phyloP scores from a whole-genome alignment of 805 yeast species.

The Blastobotrys chiropterorum region DNA sequence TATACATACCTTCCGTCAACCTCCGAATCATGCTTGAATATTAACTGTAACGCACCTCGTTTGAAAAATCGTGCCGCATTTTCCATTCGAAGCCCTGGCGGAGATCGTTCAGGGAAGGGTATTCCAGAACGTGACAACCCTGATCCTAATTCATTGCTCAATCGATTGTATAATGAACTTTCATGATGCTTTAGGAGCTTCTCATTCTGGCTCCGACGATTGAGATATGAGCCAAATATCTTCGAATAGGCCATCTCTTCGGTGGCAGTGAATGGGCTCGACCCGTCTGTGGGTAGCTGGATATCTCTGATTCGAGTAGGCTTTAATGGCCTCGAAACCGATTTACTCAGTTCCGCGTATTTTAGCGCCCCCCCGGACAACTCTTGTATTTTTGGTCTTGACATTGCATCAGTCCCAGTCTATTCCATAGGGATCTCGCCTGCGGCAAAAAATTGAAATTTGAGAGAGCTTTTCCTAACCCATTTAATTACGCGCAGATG shows the following conservation, averaged over 20 bases:
- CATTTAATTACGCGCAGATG: too few relatives aligned
- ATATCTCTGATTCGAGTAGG: neutral
- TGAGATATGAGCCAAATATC: neutral
- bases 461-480: too few relatives aligned
- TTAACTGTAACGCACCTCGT: neutral
- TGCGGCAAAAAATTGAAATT: too few relatives aligned
- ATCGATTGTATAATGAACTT: neutral
- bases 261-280: neutral
- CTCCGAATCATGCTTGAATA: neutral
- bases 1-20: neutral
- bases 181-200: neutral
- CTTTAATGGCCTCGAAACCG: neutral
- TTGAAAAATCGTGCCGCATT: neutral
- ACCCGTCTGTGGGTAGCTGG: neutral
- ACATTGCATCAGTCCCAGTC: neutral
- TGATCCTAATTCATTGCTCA: neutral
- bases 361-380: neutral
- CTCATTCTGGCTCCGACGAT: neutral
- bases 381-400: neutral
- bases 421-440: too few relatives aligned
- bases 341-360: neutral
- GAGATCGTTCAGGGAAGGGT: neutral
- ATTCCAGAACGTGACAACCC: neutral
- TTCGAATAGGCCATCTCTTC: constrained; percentile 2
- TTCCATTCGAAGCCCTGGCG: neutral